These are phyloP conservation scores for Chlamydomonas sphaeroides DNA, from an alignment of 139 green algal genomes.

Conservation along the genomic window DNA sequence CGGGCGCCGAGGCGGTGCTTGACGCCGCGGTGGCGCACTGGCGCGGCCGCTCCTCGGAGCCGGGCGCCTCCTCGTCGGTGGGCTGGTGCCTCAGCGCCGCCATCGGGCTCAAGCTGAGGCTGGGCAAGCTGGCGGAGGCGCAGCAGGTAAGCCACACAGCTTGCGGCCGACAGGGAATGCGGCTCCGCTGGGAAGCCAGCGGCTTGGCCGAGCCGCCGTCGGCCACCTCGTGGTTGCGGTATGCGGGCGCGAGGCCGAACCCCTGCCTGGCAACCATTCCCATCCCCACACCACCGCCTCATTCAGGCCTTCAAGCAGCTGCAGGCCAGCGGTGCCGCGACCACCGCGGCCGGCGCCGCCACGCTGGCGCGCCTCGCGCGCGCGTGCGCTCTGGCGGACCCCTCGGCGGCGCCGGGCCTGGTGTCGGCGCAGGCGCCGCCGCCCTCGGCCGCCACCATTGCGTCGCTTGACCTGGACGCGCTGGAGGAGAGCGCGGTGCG, in stretches of 20 bases:
- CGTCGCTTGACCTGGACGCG: slow-evolving; percentile 57
- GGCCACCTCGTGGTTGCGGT: too few relatives aligned
- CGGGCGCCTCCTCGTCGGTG: slow-evolving; percentile 31
- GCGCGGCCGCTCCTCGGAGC: slow-evolving; percentile 12
- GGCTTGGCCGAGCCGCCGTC: too few relatives aligned
- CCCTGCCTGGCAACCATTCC: too few relatives aligned
- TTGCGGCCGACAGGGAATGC: too few relatives aligned
- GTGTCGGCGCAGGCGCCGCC: not conserved
- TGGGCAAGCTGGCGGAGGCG: slow-evolving; percentile 52
- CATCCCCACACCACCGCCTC: not conserved
- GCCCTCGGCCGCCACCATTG: not conserved
- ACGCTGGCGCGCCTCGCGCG: slow-evolving; percentile 52
- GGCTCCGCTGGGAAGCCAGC: too few relatives aligned
- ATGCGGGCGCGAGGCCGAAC: too few relatives aligned
- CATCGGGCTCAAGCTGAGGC: slow-evolving; percentile 70
- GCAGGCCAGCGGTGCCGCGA: not conserved
- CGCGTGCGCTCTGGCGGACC: slow-evolving; percentile 53
- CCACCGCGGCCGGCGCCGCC: slow-evolving; percentile 34
- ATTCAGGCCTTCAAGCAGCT: slow-evolving; percentile 33
- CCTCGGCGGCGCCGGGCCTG: slow-evolving; percentile 34
- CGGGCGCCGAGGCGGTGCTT: slow-evolving; percentile 56
- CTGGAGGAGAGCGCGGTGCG: slow-evolving; percentile 60
- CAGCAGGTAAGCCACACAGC: not conserved
- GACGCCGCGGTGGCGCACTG: slow-evolving; percentile 57
- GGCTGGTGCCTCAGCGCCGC: slow-evolving; percentile 71